Base-by-base conservation (phyloP, 225 moss, liverwort and hornwort genomes). In the Marchantia polymorpha region DNA sequence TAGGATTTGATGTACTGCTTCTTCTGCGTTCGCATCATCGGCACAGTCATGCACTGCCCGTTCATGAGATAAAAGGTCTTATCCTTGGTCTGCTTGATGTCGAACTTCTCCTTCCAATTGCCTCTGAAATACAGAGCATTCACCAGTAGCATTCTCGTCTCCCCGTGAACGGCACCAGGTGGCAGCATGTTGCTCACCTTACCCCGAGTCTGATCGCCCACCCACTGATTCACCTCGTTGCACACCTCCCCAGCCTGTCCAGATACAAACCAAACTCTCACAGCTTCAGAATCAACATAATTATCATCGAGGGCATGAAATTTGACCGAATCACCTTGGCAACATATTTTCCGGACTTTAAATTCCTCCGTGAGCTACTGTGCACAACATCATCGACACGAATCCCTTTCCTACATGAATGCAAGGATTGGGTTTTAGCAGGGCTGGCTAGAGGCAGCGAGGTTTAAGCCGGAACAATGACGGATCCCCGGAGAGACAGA, bases 51-150 rank as follows among this genome's bases (percentile, higher is more conserved):
- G 25, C 80, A 91, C 63, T 90, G 93, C 22, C 94, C 94, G 55
- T 97, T 90, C 26, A 97, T 84, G 52, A 97, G 83, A 81, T 88
- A 89, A 29, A 96, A 96, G 1, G 92, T 92, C 15, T 85, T 91
- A 14, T 92, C 92, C 75, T 86, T 84, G 9, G 94, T 93, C 48
- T 71, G 81, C 80, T 81, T 78, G 69, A 88, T 85, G 17, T 91
- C 90, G n/a, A 96, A 96, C 50, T 91, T 94, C 77, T 89, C 91
- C 80, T 88, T 88, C 96, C 96, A 96, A 47, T 90, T 88, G 16
- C 96, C 96, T 77, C 94, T 96, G 80, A 96, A 96, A 81, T 94
- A 96, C 5, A 96, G 81, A 29, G 94, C 94, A 72, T 96, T 96
- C 10, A 90, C 94, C 56, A 96, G 84, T 54, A 96, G 83, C 19